A percentile compares a stretch with the other conserved stretches of the same genome.
These are phyloP conservation scores for Linum trigynum DNA, from an alignment of 345 rosid species.

Conservation along the genomic window DNA sequence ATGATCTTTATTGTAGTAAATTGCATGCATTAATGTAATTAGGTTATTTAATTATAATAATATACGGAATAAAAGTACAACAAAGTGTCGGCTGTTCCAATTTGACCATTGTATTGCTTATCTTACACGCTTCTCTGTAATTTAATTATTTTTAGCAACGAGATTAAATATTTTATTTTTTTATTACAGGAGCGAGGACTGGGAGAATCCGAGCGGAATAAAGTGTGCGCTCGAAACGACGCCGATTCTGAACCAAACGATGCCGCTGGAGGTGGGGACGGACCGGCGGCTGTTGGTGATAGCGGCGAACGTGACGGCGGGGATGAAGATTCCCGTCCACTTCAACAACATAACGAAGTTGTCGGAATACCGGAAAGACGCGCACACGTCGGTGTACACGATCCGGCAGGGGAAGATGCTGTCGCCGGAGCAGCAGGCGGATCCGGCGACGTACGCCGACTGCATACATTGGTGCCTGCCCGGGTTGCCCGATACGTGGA, in stretches of 20 bases:
- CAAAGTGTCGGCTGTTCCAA: no score
- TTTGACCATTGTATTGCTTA: not conserved
- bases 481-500: constrained; percentile 25
- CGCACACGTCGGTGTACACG: constrained; percentile 17
- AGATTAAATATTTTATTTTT: not conserved
- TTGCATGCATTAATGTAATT: no score
- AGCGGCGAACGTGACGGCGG: constrained; percentile 6
- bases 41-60: no score
- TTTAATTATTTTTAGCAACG: not conserved
- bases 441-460: constrained; percentile 18
- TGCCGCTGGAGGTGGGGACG: constrained; percentile 15
- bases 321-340: constrained; percentile 13
- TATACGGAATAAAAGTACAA: no score
- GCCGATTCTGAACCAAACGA: constrained; percentile 5
- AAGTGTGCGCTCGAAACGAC: constrained; percentile 19
- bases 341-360: constrained; percentile 15
- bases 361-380: constrained; percentile 27
- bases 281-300: constrained; percentile 11
- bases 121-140: not conserved
- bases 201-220: constrained; percentile 18
- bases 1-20: not conserved
- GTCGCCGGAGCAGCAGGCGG: constrained; percentile 15
- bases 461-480: constrained; percentile 27
- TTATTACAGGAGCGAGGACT: constrained; percentile 16
- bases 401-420: constrained; percentile 17